Evolutionary conservation across 192 early-diverging fungal genomes (phyloP), one percentile per base, ranked within the genome.

Genomic region (Coemansia sp.): DNA sequence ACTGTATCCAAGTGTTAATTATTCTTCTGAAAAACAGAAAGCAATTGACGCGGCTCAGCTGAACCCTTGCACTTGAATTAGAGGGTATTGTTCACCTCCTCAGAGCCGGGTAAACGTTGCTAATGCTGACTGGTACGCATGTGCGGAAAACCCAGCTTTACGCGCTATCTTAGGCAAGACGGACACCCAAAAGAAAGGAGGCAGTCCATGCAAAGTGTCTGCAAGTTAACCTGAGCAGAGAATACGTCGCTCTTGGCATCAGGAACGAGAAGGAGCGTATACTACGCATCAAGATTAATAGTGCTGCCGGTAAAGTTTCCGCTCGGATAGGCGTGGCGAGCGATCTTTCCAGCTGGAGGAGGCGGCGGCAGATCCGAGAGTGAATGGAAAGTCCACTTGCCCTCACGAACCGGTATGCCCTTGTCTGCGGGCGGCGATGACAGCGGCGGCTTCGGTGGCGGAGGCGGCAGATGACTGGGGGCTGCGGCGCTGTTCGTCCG

Each of bases 321-420:
- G 54, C 71, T 79, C 2, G 77, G 77, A 47, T 79, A 79, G 32
- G 60, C 51, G 49, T 70, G 77, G 27, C 56, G 56, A 4, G 70
- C 18, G 19, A 67, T 64, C 47, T 44, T 61, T 4, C 41, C 49
- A 10, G n/a, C 24, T 4, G 69, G 73, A 25, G 72, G 34, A 1
- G 34, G 73, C 19, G 68, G 62, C 14, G 78, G 65, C 27, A 81
- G 60, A 30, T 69, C 68, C 0, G 78, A 44, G 4, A 65, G 49
- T 8, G 62, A 16, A 60, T 81, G 78, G 53, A 81, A 81, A 6
- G 78, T 68, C 78, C 78, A 81, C 32, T 67, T 71, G 58, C 78
- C 78, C 51, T 81, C 78, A 8, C 69, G 54, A n/a, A 74, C 62
- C 2, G 78, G 78, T 16, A 75, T 73, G 19, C 48, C 48, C 26